Evolutionary conservation across 345 rosid genomes (phyloP), one percentile per base, ranked within the genome.

Genomic region (Gynandropsis gynandra): DNA sequence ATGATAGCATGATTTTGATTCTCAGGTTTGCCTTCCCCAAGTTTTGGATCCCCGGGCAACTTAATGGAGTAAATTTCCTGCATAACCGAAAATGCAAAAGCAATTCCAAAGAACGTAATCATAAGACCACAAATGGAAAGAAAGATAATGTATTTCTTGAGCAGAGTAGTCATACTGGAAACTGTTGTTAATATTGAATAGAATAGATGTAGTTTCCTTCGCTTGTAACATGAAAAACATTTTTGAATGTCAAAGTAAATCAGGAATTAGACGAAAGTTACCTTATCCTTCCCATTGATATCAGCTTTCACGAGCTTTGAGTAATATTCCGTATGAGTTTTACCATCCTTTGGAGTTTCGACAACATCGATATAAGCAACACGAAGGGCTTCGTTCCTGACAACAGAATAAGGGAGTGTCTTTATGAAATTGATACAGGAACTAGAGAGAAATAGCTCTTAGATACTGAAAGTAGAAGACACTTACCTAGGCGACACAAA

Each of bases 1-100:
- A 90, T 59, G 73, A 90, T 69, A 13, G 98, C 98, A 63, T 90
- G 98, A 62, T 90, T 90, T 76, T 90, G 98, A 75, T 90, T 90
- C 78, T 90, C 98, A 54, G 98, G 98, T 73, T 87, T 90, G 54
- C 98, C 98, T 71, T 90, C 96, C 31, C 98, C 98, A 67, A 90
- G 77, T 74, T 90, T 90, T 8, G 98, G 98, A 69, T 89, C 72
- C 73, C 98, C 98, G 44, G 98, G 94, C 72, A 89, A 77, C 69
- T 82, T 86, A 63, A 89, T 72, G 43, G 95, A 84, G 76, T 83
- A 89, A 59, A 89, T 76, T 80, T 89, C 96, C 97, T 89, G 76
- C 62, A 75, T 51, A 24, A 43, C 50, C 50, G 35, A 56, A 55
- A 65, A 56, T 29, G 32, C 16, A 40, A 50, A 44, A 56, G 24